Conservation (phyloP, 768 basidiomycete species). For the Pulveroboletus sp. region DNA sequence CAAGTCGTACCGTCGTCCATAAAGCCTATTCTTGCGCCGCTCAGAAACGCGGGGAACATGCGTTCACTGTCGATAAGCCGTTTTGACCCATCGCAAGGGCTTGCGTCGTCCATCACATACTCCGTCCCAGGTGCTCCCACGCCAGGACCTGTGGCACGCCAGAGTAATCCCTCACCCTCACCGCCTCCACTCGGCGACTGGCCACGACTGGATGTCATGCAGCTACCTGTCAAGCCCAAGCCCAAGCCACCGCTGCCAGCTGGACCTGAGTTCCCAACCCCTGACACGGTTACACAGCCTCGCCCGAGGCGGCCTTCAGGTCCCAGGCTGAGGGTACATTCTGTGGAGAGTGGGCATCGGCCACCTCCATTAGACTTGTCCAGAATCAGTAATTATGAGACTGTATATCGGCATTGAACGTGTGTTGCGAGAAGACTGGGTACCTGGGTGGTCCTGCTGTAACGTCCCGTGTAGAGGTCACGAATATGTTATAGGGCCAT, state of each 20-base stretch:
- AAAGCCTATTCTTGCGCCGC: conserved; percentile 12
- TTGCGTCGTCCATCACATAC: conserved; percentile 30
- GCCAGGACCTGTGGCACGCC: conserved; percentile 6
- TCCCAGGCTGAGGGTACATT: conserved; percentile 22
- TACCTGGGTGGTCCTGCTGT: conserved; percentile 10
- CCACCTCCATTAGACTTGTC: conserved; percentile 17
- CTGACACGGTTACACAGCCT: conserved; percentile 10
- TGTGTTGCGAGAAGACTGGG: background rate
- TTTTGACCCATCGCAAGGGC: conserved; percentile 6
- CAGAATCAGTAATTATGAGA: conserved; percentile 10
- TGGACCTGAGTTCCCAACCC: conserved; percentile 22
- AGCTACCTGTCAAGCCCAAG: conserved; percentile 17
- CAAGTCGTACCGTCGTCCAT: conserved; percentile 11
- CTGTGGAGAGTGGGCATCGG: conserved; percentile 18
- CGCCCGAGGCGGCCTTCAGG: conserved; percentile 32
- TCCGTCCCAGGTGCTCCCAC: conserved; percentile 24
- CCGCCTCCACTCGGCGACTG: conserved; percentile 50
- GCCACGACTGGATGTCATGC: conserved; percentile 43
- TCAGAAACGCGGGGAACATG: background rate
- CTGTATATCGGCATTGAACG: background rate
- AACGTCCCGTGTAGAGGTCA: conserved; percentile 9
- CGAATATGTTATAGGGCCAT: background rate
- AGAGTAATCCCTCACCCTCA: conserved; percentile 22
- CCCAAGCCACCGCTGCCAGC: conserved; percentile 14
- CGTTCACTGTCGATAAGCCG: conserved; percentile 10